Conservation (phyloP, 2,329 filamentous ascomycete species). For the Aciculosporium take region DNA sequence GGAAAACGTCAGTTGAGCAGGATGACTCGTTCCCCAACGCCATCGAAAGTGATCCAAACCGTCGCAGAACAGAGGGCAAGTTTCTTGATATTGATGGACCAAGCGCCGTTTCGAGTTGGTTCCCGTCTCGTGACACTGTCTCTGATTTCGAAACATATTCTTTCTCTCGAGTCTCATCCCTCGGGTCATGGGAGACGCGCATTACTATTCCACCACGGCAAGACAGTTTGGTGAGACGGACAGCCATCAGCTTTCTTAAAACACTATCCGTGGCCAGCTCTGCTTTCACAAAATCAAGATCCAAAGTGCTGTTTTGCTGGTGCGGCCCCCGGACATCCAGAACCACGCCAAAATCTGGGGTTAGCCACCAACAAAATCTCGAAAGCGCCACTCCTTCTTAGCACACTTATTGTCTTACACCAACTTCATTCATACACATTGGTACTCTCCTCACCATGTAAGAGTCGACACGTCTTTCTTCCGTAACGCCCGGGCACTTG, state of each 20-base stretch:
- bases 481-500: background rate
- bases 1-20: too few relatives aligned
- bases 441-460: background rate
- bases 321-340: background rate
- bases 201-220: background rate
- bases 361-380: background rate
- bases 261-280: background rate
- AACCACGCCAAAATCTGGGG: constrained; percentile 1
- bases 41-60: background rate
- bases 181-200: background rate
- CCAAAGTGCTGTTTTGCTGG: background rate
- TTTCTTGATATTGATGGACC: background rate
- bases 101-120: background rate
- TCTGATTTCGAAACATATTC: background rate
- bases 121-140: background rate
- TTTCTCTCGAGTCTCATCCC: background rate
- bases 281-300: background rate
- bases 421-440: background rate
- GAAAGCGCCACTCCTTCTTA: background rate
- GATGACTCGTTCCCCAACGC: background rate
- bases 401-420: constrained; percentile 1
- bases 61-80: background rate
- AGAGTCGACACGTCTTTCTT: background rate
- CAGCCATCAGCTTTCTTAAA: background rate
- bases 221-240: background rate